Base-by-base conservation (phyloP, 768 basidiomycete species). In the Harrya chromipes region DNA sequence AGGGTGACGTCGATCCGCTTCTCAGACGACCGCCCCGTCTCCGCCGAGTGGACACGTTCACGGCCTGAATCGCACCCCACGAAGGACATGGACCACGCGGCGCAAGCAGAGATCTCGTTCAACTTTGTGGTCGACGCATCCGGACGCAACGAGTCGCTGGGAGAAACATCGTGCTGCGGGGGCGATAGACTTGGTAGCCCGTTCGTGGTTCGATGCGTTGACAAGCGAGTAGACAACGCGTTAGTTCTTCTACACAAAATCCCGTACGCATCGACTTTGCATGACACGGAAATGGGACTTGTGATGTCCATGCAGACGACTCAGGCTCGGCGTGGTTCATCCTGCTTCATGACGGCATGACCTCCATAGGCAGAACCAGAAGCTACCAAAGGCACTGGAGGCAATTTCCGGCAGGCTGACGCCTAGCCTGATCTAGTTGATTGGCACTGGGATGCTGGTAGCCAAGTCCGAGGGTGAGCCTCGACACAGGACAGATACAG, bases 251-350 rank as follows among this genome's bases (percentile, higher is more conserved):
- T n/a, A n/a, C n/a, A n/a, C n/a, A n/a, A n/a, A n/a, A n/a, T n/a
- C n/a, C n/a, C n/a, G n/a, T 43, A 12, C 23, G 23, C 3, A 23
- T 23, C 6, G 6, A 6, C 23, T 23, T 23, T 23, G 23, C 4
- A 4, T 23, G n/a, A 53, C 24, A 36, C 9, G 16, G 3, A n/a
- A n/a, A n/a, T n/a, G n/a, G n/a, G n/a, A n/a, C 3, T 16, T 14
- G 55, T 49, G 63, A 65, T 27, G 7, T 23, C 23, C 6, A 23
- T 23, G 23, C 27, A 78, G 79, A 79, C 38, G 76, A 79, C 53
- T 71, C 72, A 19, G 79, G 80, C 7, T 81, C 80, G 79, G 72
- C 70, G n/a, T 81, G 80, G 80, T 79, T 77, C 50, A 81, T 81
- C 39, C 80, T 79, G 3, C 70, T 81, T 14, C 70, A 75, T 52